Evolutionary conservation across 2,329 filamentous ascomycete species (phyloP), one percentile per base, ranked within the genome.

Genomic region (Claviceps humidiphila): DNA sequence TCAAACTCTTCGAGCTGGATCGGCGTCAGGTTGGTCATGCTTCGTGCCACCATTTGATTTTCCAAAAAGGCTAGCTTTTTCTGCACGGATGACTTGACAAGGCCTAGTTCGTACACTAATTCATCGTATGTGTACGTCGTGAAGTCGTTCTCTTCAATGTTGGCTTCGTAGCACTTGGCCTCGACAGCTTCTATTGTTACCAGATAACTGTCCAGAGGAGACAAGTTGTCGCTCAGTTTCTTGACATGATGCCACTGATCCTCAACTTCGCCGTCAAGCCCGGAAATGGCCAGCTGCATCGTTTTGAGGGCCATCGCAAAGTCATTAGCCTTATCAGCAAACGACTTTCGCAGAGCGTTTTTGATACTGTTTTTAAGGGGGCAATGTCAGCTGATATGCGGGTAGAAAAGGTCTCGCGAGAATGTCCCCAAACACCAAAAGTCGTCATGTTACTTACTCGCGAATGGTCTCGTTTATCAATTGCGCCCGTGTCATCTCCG

Each of bases 41-140:
- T 95, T 56, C 93, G 84, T 26, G 91, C 93, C 16, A 98, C 93
- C 77, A 96, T 94, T 70, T 98, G 93, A 71, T 98, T 98, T 64
- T 98, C 91, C 52, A 98, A 74, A 72, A 98, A 98, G 44, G 87
- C 85, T 52, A 97, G 80, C 71, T 98, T 98, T 75, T 97, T 98
- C 58, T 89, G 85, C 30, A 97, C 91, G 11, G 87, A 93, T 34
- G 87, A 85, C 65, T 89, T 90, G 53, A 97, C 93, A 34, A 98
- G 77, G 16, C 88, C 84, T 54, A 97, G 77, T 70, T 98, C 93
- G 70, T 98, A 98, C 55, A 83, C 82, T 43, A 98, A 77, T 69
- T 98, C 93, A 64, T 98, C 93, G 66, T 97, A 93, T 9, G 91
- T 95, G 70, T 97, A 97, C 8, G 91, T 97, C n/a, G 93, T 98